phyloP scores from a whole-genome alignment of 2,329 filamentous ascomycete species.

The Talaromyces verruculosus region DNA sequence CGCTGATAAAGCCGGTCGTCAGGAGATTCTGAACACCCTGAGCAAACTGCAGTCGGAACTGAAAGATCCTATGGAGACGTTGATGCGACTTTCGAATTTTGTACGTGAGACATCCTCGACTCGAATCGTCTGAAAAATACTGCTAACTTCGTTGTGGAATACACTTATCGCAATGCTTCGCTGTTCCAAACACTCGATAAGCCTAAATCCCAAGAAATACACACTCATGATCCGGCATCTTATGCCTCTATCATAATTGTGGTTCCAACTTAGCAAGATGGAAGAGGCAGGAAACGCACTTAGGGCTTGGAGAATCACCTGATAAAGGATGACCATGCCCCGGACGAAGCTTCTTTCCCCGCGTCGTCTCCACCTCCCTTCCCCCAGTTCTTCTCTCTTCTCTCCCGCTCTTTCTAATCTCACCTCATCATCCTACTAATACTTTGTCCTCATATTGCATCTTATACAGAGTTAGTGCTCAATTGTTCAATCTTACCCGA shows the following conservation, averaged over 20 bases:
- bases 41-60: neutral
- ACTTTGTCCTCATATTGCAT: neutral
- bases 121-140: neutral
- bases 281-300: neutral
- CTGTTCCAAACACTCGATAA: neutral
- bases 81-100: neutral
- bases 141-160: neutral
- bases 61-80: neutral
- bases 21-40: neutral
- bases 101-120: neutral
- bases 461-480: neutral
- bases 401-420: neutral
- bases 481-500: neutral
- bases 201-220: neutral
- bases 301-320: slow-evolving; percentile 4
- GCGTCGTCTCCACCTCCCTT: slow-evolving; percentile 1
- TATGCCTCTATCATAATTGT: neutral
- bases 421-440: neutral
- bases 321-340: neutral
- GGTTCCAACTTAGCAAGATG: neutral
- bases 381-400: neutral
- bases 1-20: neutral
- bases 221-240: neutral
- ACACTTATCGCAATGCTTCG: neutral
- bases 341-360: neutral